Conservation (phyloP, 148 eudicot species). For the Linanthus parryae region DNA sequence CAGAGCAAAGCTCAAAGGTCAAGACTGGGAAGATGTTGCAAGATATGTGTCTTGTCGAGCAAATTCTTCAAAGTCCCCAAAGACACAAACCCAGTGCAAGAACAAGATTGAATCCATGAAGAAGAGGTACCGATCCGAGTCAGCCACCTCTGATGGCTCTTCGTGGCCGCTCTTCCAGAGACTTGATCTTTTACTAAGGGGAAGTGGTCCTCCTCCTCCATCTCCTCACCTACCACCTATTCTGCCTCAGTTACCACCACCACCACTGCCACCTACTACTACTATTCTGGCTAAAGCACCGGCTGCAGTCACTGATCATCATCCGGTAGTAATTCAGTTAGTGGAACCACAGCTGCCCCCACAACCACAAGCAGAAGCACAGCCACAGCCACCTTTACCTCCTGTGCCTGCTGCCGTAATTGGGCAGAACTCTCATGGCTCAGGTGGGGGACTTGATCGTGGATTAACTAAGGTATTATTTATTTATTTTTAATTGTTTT, state of each 20-base stretch:
- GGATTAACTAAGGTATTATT: too few relatives aligned
- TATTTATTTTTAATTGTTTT: too few relatives aligned
- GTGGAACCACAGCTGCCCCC: slow-evolving; percentile 1
- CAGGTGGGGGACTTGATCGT: too few relatives aligned
- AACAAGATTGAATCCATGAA: slow-evolving; percentile 97
- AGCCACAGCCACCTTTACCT: not conserved
- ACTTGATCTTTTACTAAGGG: slow-evolving; percentile 66
- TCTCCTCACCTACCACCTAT: slow-evolving; percentile 1
- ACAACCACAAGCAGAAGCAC: not conserved
- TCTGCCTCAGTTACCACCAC: not conserved
- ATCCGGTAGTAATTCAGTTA: slow-evolving; percentile 19
- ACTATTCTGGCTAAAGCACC: not conserved
- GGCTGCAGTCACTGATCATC: not conserved
- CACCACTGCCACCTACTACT: slow-evolving; percentile 7
- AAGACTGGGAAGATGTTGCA: slow-evolving; percentile 96
- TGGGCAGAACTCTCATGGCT: slow-evolving; percentile 43
- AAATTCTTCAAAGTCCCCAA: slow-evolving; percentile 45
- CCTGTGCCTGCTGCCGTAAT: slow-evolving; percentile 17
- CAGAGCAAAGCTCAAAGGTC: slow-evolving; percentile 87
- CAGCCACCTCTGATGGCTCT: slow-evolving; percentile 51
- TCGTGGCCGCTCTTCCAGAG: slow-evolving; percentile 81
- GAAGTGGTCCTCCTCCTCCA: slow-evolving; percentile 27
- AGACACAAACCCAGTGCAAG: slow-evolving; percentile 91
- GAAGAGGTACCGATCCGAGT: slow-evolving; percentile 84
- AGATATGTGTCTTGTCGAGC: slow-evolving; percentile 57